Percentiles rank a stretch among this genome's conserved stretches.
Conservation (phyloP, 495 filamentous ascomycete species). For the Neurospora sublineolata region DNA sequence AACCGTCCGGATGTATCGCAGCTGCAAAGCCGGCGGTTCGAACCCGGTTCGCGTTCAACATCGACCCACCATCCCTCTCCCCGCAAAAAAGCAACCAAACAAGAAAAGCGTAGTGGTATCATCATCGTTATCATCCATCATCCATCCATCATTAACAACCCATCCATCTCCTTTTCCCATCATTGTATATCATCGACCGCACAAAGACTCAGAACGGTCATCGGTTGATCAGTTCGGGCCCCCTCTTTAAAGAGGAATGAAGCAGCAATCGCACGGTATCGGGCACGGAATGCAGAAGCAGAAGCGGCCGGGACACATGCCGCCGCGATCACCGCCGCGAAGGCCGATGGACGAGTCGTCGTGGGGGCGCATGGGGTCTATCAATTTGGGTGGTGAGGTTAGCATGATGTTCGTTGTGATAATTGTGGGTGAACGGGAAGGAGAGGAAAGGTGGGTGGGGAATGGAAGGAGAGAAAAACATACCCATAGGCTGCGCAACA, state of each 20-base stretch:
- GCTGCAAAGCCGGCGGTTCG: too few species aligned
- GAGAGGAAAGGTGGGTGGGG: background rate
- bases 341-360: constrained; percentile 23
- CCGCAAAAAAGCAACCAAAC: background rate
- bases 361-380: constrained; percentile 29
- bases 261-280: constrained; percentile 31
- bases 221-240: background rate
- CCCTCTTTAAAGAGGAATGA: constrained; percentile 13
- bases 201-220: background rate
- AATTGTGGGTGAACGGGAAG: too few species aligned
- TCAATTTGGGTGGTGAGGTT: constrained; percentile 10
- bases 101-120: background rate
- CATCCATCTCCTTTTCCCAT: background rate
- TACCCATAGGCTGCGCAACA: constrained; percentile 25
- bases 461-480: background rate
- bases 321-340: constrained; percentile 27
- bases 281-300: constrained; percentile 37
- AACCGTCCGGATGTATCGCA: too few species aligned
- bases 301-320: constrained; percentile 29
- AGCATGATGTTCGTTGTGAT: background rate
- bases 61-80: background rate
- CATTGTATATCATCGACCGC: too few species aligned
- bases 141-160: background rate
- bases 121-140: background rate
- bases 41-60: background rate